These are phyloP conservation scores for Colletotrichum orchidophilum DNA, from an alignment of 2,329 filamentous ascomycete species.

Conservation along the genomic window DNA sequence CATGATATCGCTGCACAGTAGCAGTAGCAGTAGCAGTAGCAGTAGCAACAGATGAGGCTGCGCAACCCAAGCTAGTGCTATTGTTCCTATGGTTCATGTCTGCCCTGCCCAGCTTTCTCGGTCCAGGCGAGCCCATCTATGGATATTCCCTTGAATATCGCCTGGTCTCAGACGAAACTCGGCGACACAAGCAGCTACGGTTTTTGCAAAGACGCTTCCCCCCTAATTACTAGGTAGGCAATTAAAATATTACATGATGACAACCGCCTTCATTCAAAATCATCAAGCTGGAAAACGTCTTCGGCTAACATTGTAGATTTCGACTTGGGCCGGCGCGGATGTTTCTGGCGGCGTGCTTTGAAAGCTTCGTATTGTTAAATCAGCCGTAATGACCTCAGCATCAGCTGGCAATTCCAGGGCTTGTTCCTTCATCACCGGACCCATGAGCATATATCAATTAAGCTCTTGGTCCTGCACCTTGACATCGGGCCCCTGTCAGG, in stretches of 20 bases:
- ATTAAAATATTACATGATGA: neutral
- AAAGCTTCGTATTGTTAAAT: neutral
- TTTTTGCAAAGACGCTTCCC: neutral
- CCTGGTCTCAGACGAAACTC: neutral
- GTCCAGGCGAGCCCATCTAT: neutral
- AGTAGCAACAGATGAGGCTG: neutral
- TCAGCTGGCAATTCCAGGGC: neutral
- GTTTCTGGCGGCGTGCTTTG: neutral
- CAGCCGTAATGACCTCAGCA: neutral
- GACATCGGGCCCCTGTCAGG: neutral
- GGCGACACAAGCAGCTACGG: neutral
- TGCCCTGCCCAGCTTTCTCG: neutral
- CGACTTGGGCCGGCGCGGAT: neutral
- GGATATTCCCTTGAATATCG: neutral
- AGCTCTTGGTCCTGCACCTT: neutral
- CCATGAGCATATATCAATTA: neutral
- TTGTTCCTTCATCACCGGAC: neutral
- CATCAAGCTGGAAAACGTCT: neutral
- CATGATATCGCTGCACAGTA: neutral
- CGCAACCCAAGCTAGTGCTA: neutral
- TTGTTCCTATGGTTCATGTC: neutral
- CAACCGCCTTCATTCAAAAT: neutral
- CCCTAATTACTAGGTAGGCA: neutral
- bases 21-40: neutral
- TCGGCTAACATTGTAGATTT: neutral